Base-by-base conservation (phyloP, 73 alveolate genomes). In the Paraurostyla sp. region DNA sequence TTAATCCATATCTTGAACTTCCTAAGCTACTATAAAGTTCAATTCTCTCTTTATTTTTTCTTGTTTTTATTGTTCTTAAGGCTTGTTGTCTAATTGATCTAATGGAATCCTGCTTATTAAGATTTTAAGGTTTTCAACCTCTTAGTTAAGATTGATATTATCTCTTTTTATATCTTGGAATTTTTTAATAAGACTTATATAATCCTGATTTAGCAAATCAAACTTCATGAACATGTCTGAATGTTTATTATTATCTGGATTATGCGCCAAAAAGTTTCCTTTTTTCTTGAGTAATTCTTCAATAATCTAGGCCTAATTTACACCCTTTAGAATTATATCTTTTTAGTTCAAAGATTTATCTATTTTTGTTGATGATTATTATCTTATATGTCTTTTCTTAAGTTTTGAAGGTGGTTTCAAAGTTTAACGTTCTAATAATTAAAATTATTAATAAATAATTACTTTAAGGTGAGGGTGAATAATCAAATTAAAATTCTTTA, bases 381-480 rank as follows among this genome's bases (percentile, higher is more conserved):
- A 11, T 40, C 13, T 65, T 65, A 38, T 65, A 0, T 6, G 82
- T 4, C 38, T 65, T 65, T 40, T 65, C 41, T 9, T 18, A 11
- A 15, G 82, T 38, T 15, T 35, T 60, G 6, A 25, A 3, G 56
- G 58, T 36, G 41, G 35, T 65, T 6, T 16, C 35, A 65, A 38
- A 13, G 58, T 11, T 65, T 38, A 38, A n/a, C 58, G 35, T 13
- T 65, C 4, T 38, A 65, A 6, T 32, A 65, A 16, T 7, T 36
- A 36, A 33, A n/a, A 52, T n/a, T n/a, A 52, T 52, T 6, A 52
- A 52, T 52, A 52, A 65, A 18, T 16, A 27, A 6, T 20, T 59
- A 65, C 82, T 65, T 38, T 65, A 65, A 38, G 82, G 82, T 38
- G 82, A 65, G 2, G 58, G 58, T 18, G 82, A 65, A 4, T 2